Evolutionary conservation across 2,329 filamentous ascomycete genomes (phyloP).

Genomic region (Colletotrichum incanum): DNA sequence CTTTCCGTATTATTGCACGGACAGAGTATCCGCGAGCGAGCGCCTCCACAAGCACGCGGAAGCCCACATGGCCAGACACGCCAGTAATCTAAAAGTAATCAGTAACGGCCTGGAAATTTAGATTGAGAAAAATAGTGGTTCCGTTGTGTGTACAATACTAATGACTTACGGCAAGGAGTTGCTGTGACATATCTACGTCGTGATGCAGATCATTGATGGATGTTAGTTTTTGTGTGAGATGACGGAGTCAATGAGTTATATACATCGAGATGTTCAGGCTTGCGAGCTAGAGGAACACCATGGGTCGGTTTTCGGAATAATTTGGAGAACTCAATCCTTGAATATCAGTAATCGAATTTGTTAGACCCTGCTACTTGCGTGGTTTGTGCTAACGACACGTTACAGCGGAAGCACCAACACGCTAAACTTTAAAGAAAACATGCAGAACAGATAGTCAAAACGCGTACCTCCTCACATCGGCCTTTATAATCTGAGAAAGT

Average conservation of each 20-base stretch:
- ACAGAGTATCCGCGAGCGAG: conserved; percentile 47
- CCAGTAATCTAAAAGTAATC: conserved; percentile 46
- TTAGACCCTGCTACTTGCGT: background rate
- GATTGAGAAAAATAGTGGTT: too few species aligned
- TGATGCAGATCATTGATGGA: background rate
- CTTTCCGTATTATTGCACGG: conserved; percentile 49
- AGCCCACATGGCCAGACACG: conserved; percentile 50
- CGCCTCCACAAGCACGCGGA: conserved; percentile 46
- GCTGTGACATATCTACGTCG: background rate
- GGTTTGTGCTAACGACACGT: background rate
- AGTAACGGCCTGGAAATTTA: background rate
- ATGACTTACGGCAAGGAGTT: background rate
- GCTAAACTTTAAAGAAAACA: too few species aligned
- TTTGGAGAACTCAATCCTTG: background rate
- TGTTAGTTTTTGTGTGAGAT: background rate
- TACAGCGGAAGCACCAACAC: too few species aligned
- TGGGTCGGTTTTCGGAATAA: background rate
- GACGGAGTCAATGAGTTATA: background rate
- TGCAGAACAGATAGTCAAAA: too few species aligned
- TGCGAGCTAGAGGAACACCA: too few species aligned
- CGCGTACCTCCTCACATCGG: too few species aligned
- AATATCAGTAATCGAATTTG: background rate
- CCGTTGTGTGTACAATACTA: background rate
- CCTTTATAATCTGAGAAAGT: too few species aligned
- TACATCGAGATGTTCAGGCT: background rate